Conservation (phyloP, 2,329 filamentous ascomycete genomes). For the Aphanocladium album region DNA sequence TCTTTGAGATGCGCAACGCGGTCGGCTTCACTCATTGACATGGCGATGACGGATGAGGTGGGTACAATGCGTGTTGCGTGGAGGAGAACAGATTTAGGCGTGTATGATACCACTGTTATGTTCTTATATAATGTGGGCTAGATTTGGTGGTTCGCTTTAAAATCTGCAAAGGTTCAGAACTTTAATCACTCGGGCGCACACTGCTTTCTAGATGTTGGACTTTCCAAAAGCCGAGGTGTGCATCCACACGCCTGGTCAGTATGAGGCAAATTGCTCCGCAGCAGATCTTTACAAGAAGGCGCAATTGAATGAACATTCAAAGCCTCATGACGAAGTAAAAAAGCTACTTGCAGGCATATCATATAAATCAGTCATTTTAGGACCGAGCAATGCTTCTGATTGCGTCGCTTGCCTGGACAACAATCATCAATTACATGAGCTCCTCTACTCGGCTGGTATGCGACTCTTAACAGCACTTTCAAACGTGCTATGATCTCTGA, state of each 20-base stretch:
- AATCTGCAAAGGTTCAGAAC: neutral
- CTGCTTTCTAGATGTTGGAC: neutral
- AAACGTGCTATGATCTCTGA: neutral
- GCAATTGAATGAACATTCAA: neutral
- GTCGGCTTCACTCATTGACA: conserved; percentile 11
- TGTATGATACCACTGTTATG: neutral
- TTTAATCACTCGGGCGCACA: neutral
- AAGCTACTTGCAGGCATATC: too few species aligned
- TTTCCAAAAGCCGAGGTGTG: neutral
- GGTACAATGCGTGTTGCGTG: neutral
- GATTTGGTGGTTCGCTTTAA: neutral
- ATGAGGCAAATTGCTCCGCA: neutral
- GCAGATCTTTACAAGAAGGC: neutral
- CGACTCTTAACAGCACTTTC: neutral
- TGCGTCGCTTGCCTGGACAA: too few species aligned
- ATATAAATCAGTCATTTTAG: too few species aligned
- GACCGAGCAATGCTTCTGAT: too few species aligned
- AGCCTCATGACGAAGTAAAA: neutral
- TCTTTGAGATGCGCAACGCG: conserved; percentile 35
- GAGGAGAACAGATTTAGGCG: neutral
- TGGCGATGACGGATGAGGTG: neutral
- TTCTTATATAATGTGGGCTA: neutral
- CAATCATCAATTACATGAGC: too few species aligned
- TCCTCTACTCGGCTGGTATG: too few species aligned
- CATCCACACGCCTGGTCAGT: neutral